These are phyloP conservation scores for Vigna angularis DNA, from an alignment of 306 rosid species.

Conservation along the genomic window DNA sequence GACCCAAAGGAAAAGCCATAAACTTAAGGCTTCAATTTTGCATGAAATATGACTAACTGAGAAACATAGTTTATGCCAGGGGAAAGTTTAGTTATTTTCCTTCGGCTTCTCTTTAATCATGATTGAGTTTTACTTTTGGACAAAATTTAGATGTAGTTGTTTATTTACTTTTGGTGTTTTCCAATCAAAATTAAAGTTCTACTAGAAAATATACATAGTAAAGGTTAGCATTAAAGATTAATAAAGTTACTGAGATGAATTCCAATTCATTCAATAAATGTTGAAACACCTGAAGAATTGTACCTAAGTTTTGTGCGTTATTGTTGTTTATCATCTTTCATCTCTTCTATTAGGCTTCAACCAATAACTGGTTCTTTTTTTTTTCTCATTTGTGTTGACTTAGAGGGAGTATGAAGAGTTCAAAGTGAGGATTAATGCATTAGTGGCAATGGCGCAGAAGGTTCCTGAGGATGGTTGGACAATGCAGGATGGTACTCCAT, in stretches of 20 bases:
- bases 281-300: neutral
- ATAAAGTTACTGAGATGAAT: neutral
- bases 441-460: slow-evolving; percentile 86
- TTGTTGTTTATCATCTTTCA: slow-evolving; percentile 27
- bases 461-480: slow-evolving; percentile 99
- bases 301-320: neutral
- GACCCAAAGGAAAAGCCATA: slow-evolving; percentile 10
- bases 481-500: slow-evolving; percentile 97
- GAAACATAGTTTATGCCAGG: neutral
- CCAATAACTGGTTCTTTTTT: slow-evolving; percentile 34
- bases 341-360: slow-evolving; percentile 6
- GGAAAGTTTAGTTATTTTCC: slow-evolving; percentile 17
- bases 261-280: neutral
- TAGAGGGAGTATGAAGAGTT: slow-evolving; percentile 93
- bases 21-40: neutral
- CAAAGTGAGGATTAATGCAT: slow-evolving; percentile 80
- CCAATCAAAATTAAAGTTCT: neutral
- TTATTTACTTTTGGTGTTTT: neutral
- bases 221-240: neutral
- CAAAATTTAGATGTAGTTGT: neutral
- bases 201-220: neutral
- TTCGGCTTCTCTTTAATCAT: neutral
- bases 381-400: slow-evolving; percentile 42
- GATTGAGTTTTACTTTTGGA: neutral
- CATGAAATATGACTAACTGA: slow-evolving; percentile 6